Conservation (phyloP, 164 flowering plant species). For the Piper longum region DNA sequence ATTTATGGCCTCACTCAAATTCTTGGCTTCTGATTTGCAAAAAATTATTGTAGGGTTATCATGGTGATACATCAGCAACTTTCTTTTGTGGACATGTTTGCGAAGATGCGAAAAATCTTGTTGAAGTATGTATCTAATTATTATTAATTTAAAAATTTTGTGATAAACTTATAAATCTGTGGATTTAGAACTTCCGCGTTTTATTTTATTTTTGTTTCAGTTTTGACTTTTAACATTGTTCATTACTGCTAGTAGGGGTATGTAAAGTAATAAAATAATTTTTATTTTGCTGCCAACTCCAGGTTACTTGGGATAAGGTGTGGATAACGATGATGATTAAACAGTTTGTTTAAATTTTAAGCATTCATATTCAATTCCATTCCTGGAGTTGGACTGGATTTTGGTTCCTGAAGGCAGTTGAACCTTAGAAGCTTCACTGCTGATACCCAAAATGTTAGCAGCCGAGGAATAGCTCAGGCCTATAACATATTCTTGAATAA, state of each 20-base stretch:
- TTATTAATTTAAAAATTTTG: not conserved
- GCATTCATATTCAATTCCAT: too few species aligned
- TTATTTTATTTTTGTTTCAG: not conserved
- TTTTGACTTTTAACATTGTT: not conserved
- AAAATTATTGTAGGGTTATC: slow-evolving; percentile 64
- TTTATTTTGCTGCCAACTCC: not conserved
- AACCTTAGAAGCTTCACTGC: too few species aligned
- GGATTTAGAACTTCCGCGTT: not conserved
- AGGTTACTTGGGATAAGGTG: too few species aligned
- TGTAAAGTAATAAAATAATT: too few species aligned
- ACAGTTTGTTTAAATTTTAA: too few species aligned
- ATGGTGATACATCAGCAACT: slow-evolving; percentile 96
- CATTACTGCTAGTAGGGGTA: not conserved
- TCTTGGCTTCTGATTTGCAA: not conserved
- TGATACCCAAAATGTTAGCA: too few species aligned
- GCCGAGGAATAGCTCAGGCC: too few species aligned
- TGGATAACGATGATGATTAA: too few species aligned
- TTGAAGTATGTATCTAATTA: slow-evolving; percentile 37
- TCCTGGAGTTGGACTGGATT: too few species aligned
- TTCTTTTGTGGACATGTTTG: slow-evolving; percentile 87
- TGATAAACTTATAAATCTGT: not conserved
- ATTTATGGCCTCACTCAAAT: not conserved
- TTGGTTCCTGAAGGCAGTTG: too few species aligned
- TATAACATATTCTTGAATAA: too few species aligned
- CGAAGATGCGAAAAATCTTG: slow-evolving; percentile 62